phyloP scores from a whole-genome alignment of 129 eudicot genomes.

The Silybum marianum region DNA sequence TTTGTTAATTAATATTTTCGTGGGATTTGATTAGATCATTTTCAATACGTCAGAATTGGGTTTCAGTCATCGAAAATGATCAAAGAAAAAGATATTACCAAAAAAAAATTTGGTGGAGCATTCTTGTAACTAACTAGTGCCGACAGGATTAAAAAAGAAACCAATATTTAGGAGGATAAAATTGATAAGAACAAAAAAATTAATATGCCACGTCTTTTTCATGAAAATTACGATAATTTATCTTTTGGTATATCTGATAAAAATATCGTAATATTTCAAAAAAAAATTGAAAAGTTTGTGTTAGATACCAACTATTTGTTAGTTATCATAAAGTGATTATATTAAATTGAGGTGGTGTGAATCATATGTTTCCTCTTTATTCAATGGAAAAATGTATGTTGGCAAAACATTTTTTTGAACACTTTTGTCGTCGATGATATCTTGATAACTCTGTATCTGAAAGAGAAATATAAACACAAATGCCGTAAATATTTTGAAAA shows the following conservation, averaged over 20 bases:
- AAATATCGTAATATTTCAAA: not conserved
- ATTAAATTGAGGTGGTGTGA: not conserved
- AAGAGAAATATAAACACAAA: not conserved
- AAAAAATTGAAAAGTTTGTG: not conserved
- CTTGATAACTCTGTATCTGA: not conserved
- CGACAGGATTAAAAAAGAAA: not conserved
- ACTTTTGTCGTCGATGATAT: not conserved
- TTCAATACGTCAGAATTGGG: not conserved
- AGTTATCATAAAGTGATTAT: not conserved
- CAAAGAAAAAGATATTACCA: not conserved
- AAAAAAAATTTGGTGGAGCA: not conserved
- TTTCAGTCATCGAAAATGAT: not conserved
- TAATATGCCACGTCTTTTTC: not conserved
- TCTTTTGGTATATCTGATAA: not conserved
- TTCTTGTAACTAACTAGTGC: not conserved
- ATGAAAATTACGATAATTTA: not conserved
- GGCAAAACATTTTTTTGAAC: not conserved
- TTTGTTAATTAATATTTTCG: not conserved
- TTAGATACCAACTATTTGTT: not conserved
- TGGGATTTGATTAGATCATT: not conserved
- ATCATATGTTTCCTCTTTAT: not conserved
- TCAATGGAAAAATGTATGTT: not conserved
- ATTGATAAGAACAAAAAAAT: not conserved
- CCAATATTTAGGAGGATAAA: not conserved
- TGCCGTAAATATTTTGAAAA: not conserved